phyloP scores from a whole-genome alignment of 805 yeast species.

The Yamadazyma kitorensis region DNA sequence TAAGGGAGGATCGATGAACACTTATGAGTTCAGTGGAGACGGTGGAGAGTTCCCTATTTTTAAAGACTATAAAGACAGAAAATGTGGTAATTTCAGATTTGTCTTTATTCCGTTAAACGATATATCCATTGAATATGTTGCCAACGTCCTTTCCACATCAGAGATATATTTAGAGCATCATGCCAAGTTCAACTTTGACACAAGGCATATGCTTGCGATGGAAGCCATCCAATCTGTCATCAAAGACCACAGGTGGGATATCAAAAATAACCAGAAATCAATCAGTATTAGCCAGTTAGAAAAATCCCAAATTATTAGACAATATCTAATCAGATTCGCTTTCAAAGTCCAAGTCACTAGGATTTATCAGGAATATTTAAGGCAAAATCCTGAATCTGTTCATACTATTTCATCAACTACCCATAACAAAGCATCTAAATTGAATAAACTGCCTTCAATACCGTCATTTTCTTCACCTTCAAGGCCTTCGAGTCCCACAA shows the following conservation, averaged over 20 bases:
- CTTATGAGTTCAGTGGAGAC: slow-evolving; percentile 3
- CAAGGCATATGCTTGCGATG: slow-evolving; percentile 36
- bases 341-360: slow-evolving; percentile 64
- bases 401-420: too few relatives aligned
- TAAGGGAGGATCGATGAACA: slow-evolving; percentile 11
- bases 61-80: slow-evolving; percentile 22
- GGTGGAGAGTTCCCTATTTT: slow-evolving; percentile 17
- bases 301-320: slow-evolving; percentile 24
- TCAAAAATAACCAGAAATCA: too few relatives aligned
- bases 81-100: slow-evolving; percentile 20
- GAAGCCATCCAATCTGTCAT: slow-evolving; percentile 20
- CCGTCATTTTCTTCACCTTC: too few relatives aligned
- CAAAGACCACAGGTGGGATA: neutral
- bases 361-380: slow-evolving; percentile 43
- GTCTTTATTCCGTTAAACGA: slow-evolving; percentile 18
- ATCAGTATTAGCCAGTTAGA: slow-evolving; percentile 1
- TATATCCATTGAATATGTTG: slow-evolving; percentile 6
- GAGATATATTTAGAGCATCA: slow-evolving; percentile 60
- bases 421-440: too few relatives aligned
- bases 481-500: too few relatives aligned
- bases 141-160: slow-evolving; percentile 38
- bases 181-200: slow-evolving; percentile 25
- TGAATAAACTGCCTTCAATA: too few relatives aligned
- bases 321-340: slow-evolving; percentile 52
- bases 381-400: slow-evolving; percentile 8